Evolutionary conservation across 78 protist species (phyloP).

Genomic region (Planoprotostelium fungivorum): DNA sequence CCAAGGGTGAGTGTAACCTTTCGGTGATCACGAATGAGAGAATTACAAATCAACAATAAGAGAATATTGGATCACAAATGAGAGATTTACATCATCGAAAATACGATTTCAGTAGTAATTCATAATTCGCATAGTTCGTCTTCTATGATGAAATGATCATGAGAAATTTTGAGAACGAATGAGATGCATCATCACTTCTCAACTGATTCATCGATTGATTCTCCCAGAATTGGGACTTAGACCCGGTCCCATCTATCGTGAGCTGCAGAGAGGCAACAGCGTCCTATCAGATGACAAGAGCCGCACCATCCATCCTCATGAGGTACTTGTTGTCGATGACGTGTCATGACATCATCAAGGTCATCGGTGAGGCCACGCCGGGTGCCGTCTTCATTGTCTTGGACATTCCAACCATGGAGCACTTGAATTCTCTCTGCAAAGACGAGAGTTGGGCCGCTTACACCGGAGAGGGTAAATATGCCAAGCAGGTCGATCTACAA

Average conservation of each 20-base stretch:
- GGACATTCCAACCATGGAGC: background rate
- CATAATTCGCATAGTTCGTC: no score
- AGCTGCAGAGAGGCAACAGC: background rate
- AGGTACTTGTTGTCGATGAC: no score
- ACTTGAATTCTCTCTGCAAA: background rate
- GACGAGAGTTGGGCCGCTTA: background rate
- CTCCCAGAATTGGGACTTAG: background rate
- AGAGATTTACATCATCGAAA: no score
- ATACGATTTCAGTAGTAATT: no score
- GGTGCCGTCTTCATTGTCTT: background rate
- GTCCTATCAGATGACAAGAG: background rate
- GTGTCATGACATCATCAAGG: no score
- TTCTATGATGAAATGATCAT: no score
- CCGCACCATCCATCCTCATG: background rate
- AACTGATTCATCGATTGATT: background rate
- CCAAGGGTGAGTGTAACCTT: background rate
- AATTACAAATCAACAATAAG: no score
- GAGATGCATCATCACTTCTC: background rate
- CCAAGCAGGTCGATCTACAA: background rate
- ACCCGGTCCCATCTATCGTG: background rate
- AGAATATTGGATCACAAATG: no score
- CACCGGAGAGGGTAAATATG: background rate
- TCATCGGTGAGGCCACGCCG: background rate
- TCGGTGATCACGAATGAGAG: no score
- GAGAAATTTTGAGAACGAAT: no score